Conservation (phyloP, 148 eudicot species). For the Nyssa sinensis region DNA sequence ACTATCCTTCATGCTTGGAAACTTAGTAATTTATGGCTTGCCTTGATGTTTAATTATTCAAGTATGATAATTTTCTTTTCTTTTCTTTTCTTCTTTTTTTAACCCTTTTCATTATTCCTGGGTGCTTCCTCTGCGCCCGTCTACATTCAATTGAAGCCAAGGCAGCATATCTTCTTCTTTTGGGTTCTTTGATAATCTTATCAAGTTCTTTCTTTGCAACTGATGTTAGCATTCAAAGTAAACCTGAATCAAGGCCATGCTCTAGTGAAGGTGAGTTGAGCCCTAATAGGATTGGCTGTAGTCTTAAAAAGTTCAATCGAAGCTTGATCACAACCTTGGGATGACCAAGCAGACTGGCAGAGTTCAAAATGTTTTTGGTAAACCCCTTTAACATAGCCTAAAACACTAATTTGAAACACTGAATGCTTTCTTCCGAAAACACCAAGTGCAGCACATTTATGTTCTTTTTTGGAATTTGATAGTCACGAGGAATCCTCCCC, state of each 20-base stretch:
- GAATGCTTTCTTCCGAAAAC: background rate
- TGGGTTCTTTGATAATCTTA: background rate
- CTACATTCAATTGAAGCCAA: background rate
- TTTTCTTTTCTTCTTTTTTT: background rate
- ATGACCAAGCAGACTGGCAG: background rate
- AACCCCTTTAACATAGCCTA: background rate
- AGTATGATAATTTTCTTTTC: background rate
- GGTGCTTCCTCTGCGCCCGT: too few species aligned
- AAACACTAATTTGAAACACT: background rate
- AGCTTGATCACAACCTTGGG: background rate
- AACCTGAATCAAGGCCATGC: background rate
- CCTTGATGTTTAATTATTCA: background rate
- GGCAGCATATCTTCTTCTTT: background rate
- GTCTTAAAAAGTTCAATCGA: background rate
- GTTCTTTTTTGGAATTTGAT: background rate
- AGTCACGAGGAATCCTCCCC: background rate
- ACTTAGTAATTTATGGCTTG: background rate
- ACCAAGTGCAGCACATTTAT: background rate
- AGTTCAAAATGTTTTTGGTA: background rate
- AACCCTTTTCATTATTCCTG: too few species aligned
- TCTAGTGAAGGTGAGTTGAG: background rate
- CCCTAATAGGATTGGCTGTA: background rate
- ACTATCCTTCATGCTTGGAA: background rate
- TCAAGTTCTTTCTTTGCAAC: background rate
- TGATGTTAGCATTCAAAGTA: background rate